Evolutionary conservation across 2,329 filamentous ascomycete species (phyloP), one percentile per base, ranked within the genome.

Genomic region (Amauroascus niger): DNA sequence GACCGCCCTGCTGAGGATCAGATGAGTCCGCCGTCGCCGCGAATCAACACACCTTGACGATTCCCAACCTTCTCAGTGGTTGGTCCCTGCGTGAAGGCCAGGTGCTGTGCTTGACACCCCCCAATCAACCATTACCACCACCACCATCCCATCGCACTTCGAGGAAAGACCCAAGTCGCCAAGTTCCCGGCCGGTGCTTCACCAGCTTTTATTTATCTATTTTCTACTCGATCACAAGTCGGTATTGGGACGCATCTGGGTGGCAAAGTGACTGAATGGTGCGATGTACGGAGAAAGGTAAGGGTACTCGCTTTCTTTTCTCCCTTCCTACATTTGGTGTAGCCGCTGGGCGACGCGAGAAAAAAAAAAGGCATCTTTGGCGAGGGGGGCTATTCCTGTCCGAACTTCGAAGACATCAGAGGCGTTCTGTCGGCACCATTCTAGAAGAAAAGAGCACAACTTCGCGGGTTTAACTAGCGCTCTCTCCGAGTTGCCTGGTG

Each of bases 1-100:
- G 28, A 18, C 26, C 18, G 20, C 33, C 46, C 28, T 39, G 48
- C 32, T 24, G 48, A 50, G 37, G 48, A 18, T 47, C 44, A 47
- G 45, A 22, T 35, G 28, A n/a, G n/a, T n/a, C n/a, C n/a, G n/a
- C n/a, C n/a, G 16, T 33, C 35, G 4, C 28, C 48, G 50, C 44
- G 30, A 49, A 53, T 22, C 13, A 30, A 24, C 24, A 22, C 24
- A 33, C 20, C 51, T 33, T 40, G 51, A 24, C 43, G 43, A 43
- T 41, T 52, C 43, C 22, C 50, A 11, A n/a, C 13, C 18, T 43
- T 53, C 37, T 49, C 44, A 53, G 51, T 53, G 51, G 51, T 26
- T 48, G 43, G 51, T 53, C 51, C 51, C 51, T 53, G 51, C 51
- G 51, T 53, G 51, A 49, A 26, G 30, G 6, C 6, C 14, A 13